phyloP scores from a whole-genome alignment of 176 grass and related monocot species.

The Luzula sylvatica region DNA sequence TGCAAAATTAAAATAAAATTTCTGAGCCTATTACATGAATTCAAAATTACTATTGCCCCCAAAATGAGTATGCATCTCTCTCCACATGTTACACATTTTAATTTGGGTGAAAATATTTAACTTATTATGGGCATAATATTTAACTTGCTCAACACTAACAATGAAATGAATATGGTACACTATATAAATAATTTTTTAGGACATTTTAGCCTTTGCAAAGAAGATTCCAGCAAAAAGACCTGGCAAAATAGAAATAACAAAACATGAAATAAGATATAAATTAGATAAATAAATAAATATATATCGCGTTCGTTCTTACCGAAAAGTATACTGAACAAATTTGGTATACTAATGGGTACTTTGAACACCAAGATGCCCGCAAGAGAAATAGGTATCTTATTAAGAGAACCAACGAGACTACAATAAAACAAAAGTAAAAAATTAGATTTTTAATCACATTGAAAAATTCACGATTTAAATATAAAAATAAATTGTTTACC shows the following conservation, averaged over 20 bases:
- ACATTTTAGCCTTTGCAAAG: conserved; percentile 91
- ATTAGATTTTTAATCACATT: background rate
- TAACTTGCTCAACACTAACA: too few species aligned
- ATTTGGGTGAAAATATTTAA: too few species aligned
- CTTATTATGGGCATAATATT: too few species aligned
- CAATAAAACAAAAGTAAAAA: conserved; percentile 1
- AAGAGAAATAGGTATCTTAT: conserved; percentile 91
- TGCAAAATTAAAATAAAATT: too few species aligned
- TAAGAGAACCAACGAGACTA: conserved; percentile 69
- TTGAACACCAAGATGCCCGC: conserved; percentile 79
- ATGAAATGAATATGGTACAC: too few species aligned
- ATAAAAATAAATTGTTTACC: conserved; percentile 23
- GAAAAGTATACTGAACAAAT: conserved; percentile 78
- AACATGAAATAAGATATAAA: background rate
- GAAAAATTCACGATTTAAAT: too few species aligned
- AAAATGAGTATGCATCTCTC: too few species aligned
- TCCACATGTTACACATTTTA: too few species aligned
- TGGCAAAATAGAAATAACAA: conserved; percentile 20
- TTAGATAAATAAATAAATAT: background rate
- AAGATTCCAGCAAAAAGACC: conserved; percentile 96
- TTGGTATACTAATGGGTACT: conserved; percentile 56
- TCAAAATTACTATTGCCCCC: too few species aligned
- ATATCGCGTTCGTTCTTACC: conserved; percentile 18
- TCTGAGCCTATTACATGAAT: too few species aligned
- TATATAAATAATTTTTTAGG: too few species aligned